Base-by-base conservation (phyloP, 805 yeast species). In the Hanseniaspora opuntiae region DNA sequence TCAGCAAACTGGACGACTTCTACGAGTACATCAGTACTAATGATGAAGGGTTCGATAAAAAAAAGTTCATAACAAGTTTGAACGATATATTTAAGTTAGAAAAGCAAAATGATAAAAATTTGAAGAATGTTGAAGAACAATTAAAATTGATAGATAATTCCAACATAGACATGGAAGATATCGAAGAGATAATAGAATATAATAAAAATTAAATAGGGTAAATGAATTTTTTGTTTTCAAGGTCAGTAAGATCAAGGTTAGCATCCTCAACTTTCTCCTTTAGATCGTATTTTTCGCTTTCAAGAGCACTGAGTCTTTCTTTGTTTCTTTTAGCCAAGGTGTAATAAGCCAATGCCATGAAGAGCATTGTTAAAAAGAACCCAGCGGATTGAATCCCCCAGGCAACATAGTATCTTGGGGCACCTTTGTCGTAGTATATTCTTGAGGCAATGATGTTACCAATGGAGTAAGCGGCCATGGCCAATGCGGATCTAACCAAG, bases 381-480 rank as follows among this genome's bases (percentile, higher is more conserved):
- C 74, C 58, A 16, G 73, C 73, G 47, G 76, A 72, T 54, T 74
- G 77, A 9, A 73, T 70, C 45, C 68, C 65, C 80, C 81, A 72
- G 3, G 77, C 74, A 2, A 66, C 63, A 38, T 63, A 59, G 57
- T 71, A 74, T 35, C 71, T 56, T 37, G 80, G 80, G 32, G 54
- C 48, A 67, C 70, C 58, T 67, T 71, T 32, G 56, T 61, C 10
- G 37, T 64, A 64, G 76, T 77, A 76, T 36, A 75, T 60, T 58
- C 75, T 79, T 3, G 79, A 75, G 8, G 76, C 70, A 33, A 74
- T 65, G 35, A 75, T 63, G 57, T 75, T 75, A 7, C 71, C 65
- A 39, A 73, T 57, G 39, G 71, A 65, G 58, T 75, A 76, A 0
- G 65, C 61, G 4, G 67, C 59, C 64, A 70, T 66, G 55, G 65